Base-by-base conservation (phyloP, 129 eudicot species). In the Sambucus nigra region DNA sequence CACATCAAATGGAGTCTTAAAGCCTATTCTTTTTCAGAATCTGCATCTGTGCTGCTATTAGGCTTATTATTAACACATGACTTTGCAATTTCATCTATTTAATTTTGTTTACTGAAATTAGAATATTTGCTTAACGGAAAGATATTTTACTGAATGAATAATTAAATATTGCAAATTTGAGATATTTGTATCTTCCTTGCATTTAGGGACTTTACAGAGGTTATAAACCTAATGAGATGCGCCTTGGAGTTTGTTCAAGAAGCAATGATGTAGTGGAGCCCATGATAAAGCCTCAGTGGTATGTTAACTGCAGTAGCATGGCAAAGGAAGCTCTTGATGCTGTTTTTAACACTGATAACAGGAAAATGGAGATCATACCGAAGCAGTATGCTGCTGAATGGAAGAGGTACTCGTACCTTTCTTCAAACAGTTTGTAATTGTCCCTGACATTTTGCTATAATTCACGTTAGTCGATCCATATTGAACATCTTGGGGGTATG, bases 271-370 rank as follows among this genome's bases (percentile, higher is more conserved):
- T 91, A 8, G 72, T 91, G 70, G 98, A 91, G 57, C 98, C 98
- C 28, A 68, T 86, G 76, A 86, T 91, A 59, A 91, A 91, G 73
- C 95, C 98, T 62, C 95, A 91, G 70, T 91, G 98, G 98, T 91
- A 85, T 65, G 98, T 82, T 26, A 82, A 53, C 74, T 91, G 98
- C 74, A 68, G 51, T 52, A 62, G 55, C 51, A 74, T 91, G 72
- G 95, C 86, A 16, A 76, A 85, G 66, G 77, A 89, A 69, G 98
- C 94, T 39, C 88, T 89, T 51, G 80, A 85, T 62, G 98, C 95
- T 58, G 98, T 82, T 54, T 55, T 70, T 59, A 71, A 82, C 63
- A 76, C 61, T 5, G 76, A 64, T 44, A 69, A 67, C 52, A 76
- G 59, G 68, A 91, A 73, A 71, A 66, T 86, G 26, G 95, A 82